Conservation (phyloP, 2,329 filamentous ascomycete species). For the Neonectria hederae region DNA sequence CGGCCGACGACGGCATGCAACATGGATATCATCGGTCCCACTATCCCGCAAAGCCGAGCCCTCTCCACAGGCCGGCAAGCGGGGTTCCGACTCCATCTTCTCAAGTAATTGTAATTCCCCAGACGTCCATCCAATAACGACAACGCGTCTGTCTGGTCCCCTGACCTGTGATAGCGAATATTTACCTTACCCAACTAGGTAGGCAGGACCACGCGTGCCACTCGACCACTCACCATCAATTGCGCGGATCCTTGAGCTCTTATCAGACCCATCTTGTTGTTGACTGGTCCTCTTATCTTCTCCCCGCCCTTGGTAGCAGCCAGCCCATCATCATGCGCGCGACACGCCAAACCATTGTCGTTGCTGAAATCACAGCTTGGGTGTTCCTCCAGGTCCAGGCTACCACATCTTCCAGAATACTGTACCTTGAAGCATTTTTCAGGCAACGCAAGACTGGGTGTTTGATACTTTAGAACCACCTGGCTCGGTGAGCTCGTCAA, state of each 20-base stretch:
- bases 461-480: no score
- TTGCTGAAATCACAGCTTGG: no score
- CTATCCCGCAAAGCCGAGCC: conserved; percentile 3
- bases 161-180: neutral
- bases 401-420: no score
- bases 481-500: neutral
- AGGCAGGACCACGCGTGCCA: no score
- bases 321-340: no score
- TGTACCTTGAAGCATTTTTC: no score
- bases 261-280: neutral
- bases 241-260: neutral
- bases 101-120: neutral
- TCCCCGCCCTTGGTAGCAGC: no score
- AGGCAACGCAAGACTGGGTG: no score
- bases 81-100: neutral
- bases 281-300: neutral
- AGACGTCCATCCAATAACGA: neutral
- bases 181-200: neutral
- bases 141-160: neutral
- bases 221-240: neutral
- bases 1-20: neutral
- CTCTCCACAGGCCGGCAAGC: neutral
- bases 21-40: conserved; percentile 2
- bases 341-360: no score
- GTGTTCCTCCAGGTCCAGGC: no score